Conservation (phyloP, 495 filamentous ascomycete genomes). For the Darksidea phi region DNA sequence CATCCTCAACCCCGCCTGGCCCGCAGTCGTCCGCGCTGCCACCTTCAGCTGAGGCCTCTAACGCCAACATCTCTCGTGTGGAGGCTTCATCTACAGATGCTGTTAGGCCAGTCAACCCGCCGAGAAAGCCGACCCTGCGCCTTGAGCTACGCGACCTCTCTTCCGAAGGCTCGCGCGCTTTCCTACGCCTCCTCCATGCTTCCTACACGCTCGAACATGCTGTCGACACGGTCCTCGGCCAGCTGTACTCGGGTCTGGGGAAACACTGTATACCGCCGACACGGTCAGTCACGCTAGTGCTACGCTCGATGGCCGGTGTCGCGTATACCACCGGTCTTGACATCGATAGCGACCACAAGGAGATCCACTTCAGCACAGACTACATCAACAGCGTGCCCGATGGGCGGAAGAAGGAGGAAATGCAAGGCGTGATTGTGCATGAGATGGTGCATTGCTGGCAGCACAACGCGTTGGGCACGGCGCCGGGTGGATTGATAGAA, state of each 20-base stretch:
- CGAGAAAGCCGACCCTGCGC: constrained; percentile 59
- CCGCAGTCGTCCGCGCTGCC: constrained; percentile 18
- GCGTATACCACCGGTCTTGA: constrained; percentile 85
- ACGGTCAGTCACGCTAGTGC: constrained; percentile 83
- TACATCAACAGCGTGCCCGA: constrained; percentile 59
- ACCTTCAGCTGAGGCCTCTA: neutral
- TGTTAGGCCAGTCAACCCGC: constrained; percentile 52
- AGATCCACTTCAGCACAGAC: constrained; percentile 81
- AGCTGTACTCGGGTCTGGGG: constrained; percentile 56
- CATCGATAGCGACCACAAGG: constrained; percentile 86
- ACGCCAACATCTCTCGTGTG: neutral
- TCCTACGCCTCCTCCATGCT: constrained; percentile 61
- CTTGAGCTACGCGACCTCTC: constrained; percentile 69
- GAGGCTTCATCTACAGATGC: neutral
- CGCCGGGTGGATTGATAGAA: constrained; percentile 81
- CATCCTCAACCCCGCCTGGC: constrained; percentile 2
- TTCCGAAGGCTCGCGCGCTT: constrained; percentile 60
- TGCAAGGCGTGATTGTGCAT: constrained; percentile 80
- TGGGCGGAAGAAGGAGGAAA: constrained; percentile 55
- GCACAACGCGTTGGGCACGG: constrained; percentile 62
- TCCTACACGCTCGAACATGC: constrained; percentile 57
- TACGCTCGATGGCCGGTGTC: constrained; percentile 75
- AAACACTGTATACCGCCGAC: constrained; percentile 50
- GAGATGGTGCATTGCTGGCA: constrained; percentile 98
- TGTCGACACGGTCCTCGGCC: constrained; percentile 63